Evolutionary conservation across 2,329 filamentous ascomycete species (phyloP).

Genomic region (Pseudogymnoascus verrucosus): DNA sequence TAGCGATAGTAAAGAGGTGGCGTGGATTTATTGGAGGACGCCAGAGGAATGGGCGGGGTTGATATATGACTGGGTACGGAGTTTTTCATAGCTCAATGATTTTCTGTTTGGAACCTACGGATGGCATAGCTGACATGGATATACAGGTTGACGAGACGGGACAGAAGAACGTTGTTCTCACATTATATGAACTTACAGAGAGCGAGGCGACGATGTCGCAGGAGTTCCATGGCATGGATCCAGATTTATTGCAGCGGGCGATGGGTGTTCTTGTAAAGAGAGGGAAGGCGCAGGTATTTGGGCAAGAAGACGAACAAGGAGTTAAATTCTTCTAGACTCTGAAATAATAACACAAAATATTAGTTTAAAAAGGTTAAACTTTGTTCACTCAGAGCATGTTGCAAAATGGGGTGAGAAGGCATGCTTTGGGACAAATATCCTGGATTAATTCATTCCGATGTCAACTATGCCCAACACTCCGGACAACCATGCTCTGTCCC

Average conservation of each 20-base stretch:
- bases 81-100: neutral
- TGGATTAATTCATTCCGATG: neutral
- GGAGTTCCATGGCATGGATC: conserved; percentile 84
- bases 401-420: neutral
- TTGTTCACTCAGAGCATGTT: neutral
- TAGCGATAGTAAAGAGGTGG: conserved; percentile 40
- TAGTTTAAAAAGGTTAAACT: neutral
- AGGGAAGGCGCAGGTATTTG: conserved; percentile 90
- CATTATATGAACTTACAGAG: conserved; percentile 82
- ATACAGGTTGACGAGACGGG: conserved; percentile 65
- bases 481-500: neutral
- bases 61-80: conserved; percentile 61
- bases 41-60: conserved; percentile 84
- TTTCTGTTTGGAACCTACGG: neutral
- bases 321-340: conserved; percentile 81
- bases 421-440: neutral
- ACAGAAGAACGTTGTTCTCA: conserved; percentile 82
- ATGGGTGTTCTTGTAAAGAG: conserved; percentile 77
- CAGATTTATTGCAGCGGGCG: conserved; percentile 69
- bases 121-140: neutral
- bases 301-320: conserved; percentile 76
- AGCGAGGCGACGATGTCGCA: conserved; percentile 70
- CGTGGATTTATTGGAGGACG: conserved; percentile 76
- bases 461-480: neutral
- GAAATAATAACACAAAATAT: neutral